phyloP scores from a whole-genome alignment of 2,329 filamentous ascomycete species.

The Cryoendolithus antarcticus region DNA sequence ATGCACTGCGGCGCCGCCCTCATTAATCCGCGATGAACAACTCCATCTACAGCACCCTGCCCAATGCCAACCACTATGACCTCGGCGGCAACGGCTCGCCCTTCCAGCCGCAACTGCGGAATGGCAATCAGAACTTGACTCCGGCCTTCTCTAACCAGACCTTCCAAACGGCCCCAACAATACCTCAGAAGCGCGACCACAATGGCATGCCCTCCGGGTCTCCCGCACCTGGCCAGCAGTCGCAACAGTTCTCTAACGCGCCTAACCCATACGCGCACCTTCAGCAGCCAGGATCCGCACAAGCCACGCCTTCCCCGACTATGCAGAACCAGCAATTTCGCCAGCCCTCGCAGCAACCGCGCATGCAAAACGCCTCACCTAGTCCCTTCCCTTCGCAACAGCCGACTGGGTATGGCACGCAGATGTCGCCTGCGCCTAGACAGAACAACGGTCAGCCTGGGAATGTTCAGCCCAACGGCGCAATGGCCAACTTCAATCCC shows the following conservation, averaged over 20 bases:
- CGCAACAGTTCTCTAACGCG: constrained; percentile 46
- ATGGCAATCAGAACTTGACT: constrained; percentile 69
- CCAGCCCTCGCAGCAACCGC: constrained; percentile 36
- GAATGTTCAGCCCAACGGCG: constrained; percentile 10
- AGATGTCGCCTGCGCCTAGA: constrained; percentile 19
- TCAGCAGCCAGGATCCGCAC: constrained; percentile 65
- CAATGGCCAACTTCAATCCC: constrained; percentile 25
- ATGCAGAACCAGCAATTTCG: constrained; percentile 67
- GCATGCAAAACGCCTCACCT: constrained; percentile 83
- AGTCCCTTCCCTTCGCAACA: constrained; percentile 59
- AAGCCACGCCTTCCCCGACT: constrained; percentile 84
- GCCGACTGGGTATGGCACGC: constrained; percentile 19
- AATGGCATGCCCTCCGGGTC: constrained; percentile 78
- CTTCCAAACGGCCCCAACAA: constrained; percentile 74
- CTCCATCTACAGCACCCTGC: constrained; percentile 6
- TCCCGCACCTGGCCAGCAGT: constrained; percentile 53
- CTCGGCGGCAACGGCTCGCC: constrained; percentile 26
- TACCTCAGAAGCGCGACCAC: constrained; percentile 84
- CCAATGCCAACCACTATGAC: constrained; percentile 29
- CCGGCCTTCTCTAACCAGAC: constrained; percentile 54
- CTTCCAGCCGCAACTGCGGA: constrained; percentile 55
- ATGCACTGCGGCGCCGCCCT: too few species aligned
- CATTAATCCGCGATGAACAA: constrained; percentile 8
- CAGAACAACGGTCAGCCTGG: constrained; percentile 8
- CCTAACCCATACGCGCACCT: constrained; percentile 69